phyloP scores from a whole-genome alignment of 805 yeast species.

The Sugiyamaella floridensis region DNA sequence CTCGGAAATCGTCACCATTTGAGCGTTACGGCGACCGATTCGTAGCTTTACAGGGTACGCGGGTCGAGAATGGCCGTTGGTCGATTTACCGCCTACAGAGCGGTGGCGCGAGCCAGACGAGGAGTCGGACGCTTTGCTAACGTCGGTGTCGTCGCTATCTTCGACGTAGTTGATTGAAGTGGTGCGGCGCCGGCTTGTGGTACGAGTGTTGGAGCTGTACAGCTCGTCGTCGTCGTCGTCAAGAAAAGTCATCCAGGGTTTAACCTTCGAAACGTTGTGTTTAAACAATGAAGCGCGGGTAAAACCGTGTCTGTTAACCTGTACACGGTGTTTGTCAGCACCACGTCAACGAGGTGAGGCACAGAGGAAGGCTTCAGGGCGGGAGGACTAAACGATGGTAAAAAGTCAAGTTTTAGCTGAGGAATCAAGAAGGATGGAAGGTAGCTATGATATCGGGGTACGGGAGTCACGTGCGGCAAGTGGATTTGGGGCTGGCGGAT shows the following conservation, averaged over 20 bases:
- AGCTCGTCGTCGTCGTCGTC: not conserved
- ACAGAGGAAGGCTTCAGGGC: not conserved
- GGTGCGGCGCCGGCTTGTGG: not conserved
- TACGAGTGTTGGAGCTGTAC: not conserved
- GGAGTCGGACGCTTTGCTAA: too few species aligned
- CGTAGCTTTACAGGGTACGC: constrained; percentile 16
- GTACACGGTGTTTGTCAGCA: not conserved
- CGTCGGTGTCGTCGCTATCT: not conserved
- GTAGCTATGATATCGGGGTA: not conserved
- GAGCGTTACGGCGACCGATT: constrained; percentile 14
- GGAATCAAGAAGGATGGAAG: not conserved
- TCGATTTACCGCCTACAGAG: not conserved
- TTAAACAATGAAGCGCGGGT: too few species aligned
- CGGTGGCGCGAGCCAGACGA: not conserved
- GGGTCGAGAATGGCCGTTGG: not conserved
- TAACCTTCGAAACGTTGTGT: too few species aligned
- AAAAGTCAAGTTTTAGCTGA: not conserved
- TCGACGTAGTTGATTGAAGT: not conserved
- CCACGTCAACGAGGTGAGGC: not conserved
- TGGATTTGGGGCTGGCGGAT: too few species aligned
- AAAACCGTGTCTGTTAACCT: not conserved
- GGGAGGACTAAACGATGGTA: not conserved
- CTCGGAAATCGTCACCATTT: constrained; percentile 8
- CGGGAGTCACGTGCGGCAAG: not conserved
- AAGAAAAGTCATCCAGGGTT: not conserved